A percentile compares a stretch with the other conserved stretches of the same genome.
Conservation (phyloP, 306 rosid species). For the Acmispon strigosus region DNA sequence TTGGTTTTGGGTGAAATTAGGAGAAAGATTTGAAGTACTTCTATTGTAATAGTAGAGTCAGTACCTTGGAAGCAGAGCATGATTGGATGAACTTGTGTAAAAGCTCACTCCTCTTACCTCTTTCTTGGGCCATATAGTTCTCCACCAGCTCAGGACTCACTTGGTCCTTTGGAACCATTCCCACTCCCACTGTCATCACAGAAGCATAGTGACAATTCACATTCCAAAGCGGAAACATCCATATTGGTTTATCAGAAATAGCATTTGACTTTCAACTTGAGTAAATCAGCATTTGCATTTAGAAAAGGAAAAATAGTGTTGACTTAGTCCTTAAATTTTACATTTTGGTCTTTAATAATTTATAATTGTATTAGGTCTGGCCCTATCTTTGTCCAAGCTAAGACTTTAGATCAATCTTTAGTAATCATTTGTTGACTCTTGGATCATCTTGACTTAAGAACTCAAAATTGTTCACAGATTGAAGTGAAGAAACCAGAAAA, state of each 20-base stretch:
- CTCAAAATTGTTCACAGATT: not conserved
- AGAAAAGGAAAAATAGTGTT: not conserved
- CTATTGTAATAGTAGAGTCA: not conserved
- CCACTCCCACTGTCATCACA: slow-evolving; percentile 65
- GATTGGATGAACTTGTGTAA: slow-evolving; percentile 52
- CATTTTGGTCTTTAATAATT: not conserved
- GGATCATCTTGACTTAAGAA: not conserved
- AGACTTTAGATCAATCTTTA: not conserved
- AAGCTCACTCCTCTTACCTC: slow-evolving; percentile 58
- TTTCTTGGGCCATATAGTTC: slow-evolving; percentile 58
- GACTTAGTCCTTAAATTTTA: not conserved
- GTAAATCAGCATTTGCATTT: not conserved
- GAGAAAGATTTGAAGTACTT: not conserved
- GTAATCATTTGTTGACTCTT: not conserved
- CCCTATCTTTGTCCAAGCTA: not conserved
- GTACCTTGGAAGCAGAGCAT: slow-evolving; percentile 61
- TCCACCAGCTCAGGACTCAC: slow-evolving; percentile 65
- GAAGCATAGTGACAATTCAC: not conserved
- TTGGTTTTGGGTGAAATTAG: not conserved
- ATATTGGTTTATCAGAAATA: not conserved
- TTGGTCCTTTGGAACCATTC: slow-evolving; percentile 70
- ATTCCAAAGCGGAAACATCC: not conserved
- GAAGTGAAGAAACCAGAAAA: not conserved
- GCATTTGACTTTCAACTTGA: slow-evolving; percentile 1
- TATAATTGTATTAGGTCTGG: not conserved